These are phyloP conservation scores for Trichocladium uniseriatum DNA, from an alignment of 495 filamentous ascomycete species.

Conservation along the genomic window DNA sequence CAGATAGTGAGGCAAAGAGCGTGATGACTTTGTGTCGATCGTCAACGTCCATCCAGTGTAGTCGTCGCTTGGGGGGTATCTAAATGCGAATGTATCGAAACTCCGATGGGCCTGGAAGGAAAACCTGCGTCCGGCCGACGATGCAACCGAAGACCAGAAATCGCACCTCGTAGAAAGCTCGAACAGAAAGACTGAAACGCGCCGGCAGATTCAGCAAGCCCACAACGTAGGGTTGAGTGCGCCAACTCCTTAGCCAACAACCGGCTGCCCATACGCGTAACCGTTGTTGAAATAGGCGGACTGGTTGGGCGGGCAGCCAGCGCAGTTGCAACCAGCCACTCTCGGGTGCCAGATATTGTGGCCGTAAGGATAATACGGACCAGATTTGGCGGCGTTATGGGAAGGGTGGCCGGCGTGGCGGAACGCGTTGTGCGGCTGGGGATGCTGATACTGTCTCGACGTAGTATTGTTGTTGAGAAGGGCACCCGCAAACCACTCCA, in stretches of 20 bases:
- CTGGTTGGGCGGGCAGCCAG: constrained; percentile 51
- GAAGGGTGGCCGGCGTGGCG: constrained; percentile 39
- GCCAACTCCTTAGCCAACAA: constrained; percentile 41
- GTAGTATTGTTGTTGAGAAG: constrained; percentile 25
- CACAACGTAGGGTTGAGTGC: not conserved
- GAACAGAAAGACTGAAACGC: constrained; percentile 6
- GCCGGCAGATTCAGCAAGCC: not conserved
- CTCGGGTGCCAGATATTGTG: constrained; percentile 52
- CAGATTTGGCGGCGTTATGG: constrained; percentile 25
- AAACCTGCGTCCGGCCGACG: constrained; percentile 11
- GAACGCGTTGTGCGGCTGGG: constrained; percentile 42
- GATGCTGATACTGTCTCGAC: constrained; percentile 23
- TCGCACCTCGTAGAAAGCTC: constrained; percentile 1
- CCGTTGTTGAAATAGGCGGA: constrained; percentile 56
- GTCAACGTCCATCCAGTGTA: not conserved
- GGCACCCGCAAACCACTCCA: constrained; percentile 37
- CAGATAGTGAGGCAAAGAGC: too few relatives aligned
- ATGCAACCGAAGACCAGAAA: constrained; percentile 19
- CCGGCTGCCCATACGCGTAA: constrained; percentile 55
- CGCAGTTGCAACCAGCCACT: constrained; percentile 59
- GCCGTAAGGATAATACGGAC: constrained; percentile 42
- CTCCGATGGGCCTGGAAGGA: constrained; percentile 21
- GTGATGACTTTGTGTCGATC: not conserved
- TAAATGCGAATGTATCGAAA: constrained; percentile 33
- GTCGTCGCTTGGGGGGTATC: constrained; percentile 28